phyloP scores from a whole-genome alignment of 345 rosid genomes.

The Melaleuca quinquenervia region DNA sequence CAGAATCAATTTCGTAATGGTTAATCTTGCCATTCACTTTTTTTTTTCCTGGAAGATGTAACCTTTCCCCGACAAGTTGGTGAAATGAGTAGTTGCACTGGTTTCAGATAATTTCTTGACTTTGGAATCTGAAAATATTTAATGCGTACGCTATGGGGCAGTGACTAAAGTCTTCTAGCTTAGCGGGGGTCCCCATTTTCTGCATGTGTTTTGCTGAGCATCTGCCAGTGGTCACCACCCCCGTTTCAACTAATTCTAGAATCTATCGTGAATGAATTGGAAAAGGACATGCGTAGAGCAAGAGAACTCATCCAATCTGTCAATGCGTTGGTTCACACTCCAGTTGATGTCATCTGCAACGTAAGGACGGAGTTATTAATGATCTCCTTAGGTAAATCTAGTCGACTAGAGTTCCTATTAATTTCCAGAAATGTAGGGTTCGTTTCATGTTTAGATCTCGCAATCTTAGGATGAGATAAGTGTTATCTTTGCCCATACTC shows the following conservation, averaged over 20 bases:
- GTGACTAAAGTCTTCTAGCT: not conserved
- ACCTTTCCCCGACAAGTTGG: not conserved
- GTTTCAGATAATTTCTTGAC: not conserved
- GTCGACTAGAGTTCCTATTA: not conserved
- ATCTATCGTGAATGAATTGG: not conserved
- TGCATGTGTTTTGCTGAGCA: not conserved
- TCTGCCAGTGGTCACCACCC: not conserved
- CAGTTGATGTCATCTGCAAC: not conserved
- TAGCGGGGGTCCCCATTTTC: not conserved
- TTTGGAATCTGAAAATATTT: not conserved
- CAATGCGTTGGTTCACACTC: not conserved
- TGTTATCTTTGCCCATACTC: not conserved
- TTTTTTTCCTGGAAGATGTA: not conserved
- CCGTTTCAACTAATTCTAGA: not conserved
- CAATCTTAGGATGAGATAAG: not conserved
- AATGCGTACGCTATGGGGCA: not conserved
- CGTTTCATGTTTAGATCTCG: not conserved
- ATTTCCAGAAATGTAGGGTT: not conserved
- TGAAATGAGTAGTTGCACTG: not conserved
- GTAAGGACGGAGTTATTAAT: not conserved
- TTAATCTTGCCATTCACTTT: not conserved
- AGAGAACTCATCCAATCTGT: not conserved
- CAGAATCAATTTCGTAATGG: not conserved
- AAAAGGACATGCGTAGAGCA: not conserved
- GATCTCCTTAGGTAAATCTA: not conserved